These are phyloP conservation scores for Triangularia verruculosa DNA, from an alignment of 2,329 filamentous ascomycete species.

Conservation along the genomic window DNA sequence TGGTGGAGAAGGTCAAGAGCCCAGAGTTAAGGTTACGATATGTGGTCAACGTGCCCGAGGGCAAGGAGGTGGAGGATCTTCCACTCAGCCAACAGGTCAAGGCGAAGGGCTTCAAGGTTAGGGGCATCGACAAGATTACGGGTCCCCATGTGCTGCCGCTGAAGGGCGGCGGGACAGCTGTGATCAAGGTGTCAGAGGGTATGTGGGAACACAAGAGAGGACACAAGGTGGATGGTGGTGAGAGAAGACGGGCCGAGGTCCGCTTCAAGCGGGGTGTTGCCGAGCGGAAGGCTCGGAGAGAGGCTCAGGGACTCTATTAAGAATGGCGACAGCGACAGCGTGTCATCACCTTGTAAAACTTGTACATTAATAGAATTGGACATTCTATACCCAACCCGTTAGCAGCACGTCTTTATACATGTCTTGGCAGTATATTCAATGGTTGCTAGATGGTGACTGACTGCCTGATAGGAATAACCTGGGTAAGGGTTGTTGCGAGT, in stretches of 20 bases:
- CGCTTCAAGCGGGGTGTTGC: conserved; percentile 79
- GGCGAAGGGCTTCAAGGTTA: conserved; percentile 64
- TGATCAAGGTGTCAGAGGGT: conserved; percentile 72
- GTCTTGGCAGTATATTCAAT: not conserved
- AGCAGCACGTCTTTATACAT: not conserved
- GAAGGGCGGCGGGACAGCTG: conserved; percentile 58
- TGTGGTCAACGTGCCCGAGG: conserved; percentile 55
- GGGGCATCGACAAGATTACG: conserved; percentile 65
- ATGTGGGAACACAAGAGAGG: conserved; percentile 90
- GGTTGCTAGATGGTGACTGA: not conserved
- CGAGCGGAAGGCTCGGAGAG: conserved; percentile 67
- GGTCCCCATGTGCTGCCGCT: conserved; percentile 72
- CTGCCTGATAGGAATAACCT: not conserved
- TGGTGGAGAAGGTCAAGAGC: conserved; percentile 39
- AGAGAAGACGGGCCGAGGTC: conserved; percentile 82
- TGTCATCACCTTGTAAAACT: conserved; percentile 22
- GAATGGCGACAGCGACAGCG: not conserved
- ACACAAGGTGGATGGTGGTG: conserved; percentile 92
- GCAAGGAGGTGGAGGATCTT: conserved; percentile 37
- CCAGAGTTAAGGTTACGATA: conserved; percentile 46
- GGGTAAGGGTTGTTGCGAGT: not conserved
- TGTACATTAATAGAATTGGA: conserved; percentile 23
- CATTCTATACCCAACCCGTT: not conserved
- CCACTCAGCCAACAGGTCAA: conserved; percentile 44
- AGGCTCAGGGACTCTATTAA: conserved; percentile 30